Evolutionary conservation across 371 early-diverging fungal genomes (phyloP), one percentile per base, ranked within the genome.

Genomic region (Capillidium heterosporum): DNA sequence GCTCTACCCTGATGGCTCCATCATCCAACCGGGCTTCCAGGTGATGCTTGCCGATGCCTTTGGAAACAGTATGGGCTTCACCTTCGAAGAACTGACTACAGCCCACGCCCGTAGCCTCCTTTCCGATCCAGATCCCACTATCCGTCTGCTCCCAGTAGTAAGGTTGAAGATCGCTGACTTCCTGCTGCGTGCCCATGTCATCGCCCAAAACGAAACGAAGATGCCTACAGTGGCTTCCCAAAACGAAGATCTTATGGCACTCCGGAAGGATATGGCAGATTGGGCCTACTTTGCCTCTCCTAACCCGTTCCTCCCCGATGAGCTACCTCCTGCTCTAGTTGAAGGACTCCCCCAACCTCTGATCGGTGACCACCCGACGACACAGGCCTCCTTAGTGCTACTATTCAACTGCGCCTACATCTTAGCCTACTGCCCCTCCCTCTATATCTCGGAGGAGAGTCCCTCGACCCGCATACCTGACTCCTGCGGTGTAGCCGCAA

Each of bases 391-490:
- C 5, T 13, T 21, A 7, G 49, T 49, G 7, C 26, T 49, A 4
- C 24, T 49, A 19, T 49, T 49, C 27, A 49, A 49, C 24, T 49
- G 49, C 27, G 49, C 49, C 15, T 49, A 49, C 28, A 49, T 49
- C 5, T 49, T 49, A 31, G 49, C 49, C 26, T 49, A 49, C 28
- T 49, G 29, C 15, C 49, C 49, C 7, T 19, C 49, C 5, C 27
- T 49, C 10, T 49, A 49, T 31, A 13, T 7, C 27, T 27, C 26
- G 13, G 27, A 49, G 23, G 27, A 49, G 11, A 23, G 23, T 15
- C 7, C 17, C 8, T 7, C 19, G 19, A 19, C 7, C 5, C 7
- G 27, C 4, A 49, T 49, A 4, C 49, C 49, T 10, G 49, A 49
- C 19, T 28, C 29, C 5, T 49, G 49, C 27, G 49, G 49, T 5